Percentiles rank a stretch among this genome's conserved stretches.
phyloP scores from a whole-genome alignment of 2,329 filamentous ascomycete genomes.

The Myriosclerotinia scirpicola region DNA sequence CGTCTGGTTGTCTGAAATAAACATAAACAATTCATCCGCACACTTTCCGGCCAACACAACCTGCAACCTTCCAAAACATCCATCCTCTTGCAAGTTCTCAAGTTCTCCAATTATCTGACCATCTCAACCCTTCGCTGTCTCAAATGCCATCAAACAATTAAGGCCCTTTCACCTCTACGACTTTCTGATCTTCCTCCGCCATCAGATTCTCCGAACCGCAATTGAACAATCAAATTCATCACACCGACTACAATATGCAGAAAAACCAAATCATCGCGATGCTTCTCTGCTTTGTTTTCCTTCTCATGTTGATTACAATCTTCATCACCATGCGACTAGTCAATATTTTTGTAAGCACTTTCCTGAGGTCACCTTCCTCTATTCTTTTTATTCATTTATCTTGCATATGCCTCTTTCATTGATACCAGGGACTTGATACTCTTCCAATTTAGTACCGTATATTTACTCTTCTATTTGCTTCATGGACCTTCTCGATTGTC shows the following conservation, averaged over 20 bases:
- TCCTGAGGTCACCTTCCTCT: fast-evolving
- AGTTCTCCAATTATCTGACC: too few relatives aligned
- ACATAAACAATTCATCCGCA: neutral
- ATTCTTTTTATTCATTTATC: too few relatives aligned
- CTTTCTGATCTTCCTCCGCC: neutral
- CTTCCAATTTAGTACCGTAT: too few relatives aligned
- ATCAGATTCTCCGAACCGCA: neutral
- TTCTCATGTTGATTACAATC: constrained; percentile 17
- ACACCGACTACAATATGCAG: constrained; percentile 14
- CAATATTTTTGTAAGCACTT: constrained; percentile 14
- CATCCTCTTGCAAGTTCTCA: too few relatives aligned
- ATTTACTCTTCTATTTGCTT: neutral
- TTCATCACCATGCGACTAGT: constrained; percentile 19
- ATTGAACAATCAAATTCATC: neutral
- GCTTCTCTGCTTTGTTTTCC: constrained; percentile 13
- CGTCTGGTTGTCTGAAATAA: neutral
- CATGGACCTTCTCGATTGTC: neutral
- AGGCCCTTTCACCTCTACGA: neutral
- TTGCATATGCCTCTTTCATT: too few relatives aligned
- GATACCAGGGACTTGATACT: too few relatives aligned
- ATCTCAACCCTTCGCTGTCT: neutral
- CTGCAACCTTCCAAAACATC: neutral
- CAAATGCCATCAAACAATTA: neutral
- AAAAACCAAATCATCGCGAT: constrained; percentile 10
- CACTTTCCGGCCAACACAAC: neutral